Conservation (phyloP, 352 stramenopile genomes). For the Phytophthora capsici region DNA sequence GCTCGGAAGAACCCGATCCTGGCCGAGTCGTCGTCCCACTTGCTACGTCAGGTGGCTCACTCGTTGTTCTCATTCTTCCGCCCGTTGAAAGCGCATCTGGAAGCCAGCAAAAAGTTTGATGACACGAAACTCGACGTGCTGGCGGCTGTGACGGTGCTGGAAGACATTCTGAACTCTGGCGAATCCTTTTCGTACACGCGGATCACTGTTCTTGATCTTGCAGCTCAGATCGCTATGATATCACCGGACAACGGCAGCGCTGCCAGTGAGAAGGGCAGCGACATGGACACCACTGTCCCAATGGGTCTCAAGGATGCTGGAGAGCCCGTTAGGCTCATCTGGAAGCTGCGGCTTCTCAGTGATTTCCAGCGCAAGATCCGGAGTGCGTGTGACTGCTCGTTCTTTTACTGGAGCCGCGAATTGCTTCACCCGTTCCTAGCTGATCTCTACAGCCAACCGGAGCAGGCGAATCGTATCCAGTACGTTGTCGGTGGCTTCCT, state of each 20-base stretch:
- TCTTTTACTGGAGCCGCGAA: constrained; percentile 94
- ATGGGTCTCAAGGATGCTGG: constrained; percentile 69
- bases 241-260: constrained; percentile 53
- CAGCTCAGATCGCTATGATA: constrained; percentile 82
- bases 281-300: constrained; percentile 40
- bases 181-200: constrained; percentile 89
- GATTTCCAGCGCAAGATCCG: constrained; percentile 90
- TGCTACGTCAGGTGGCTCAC: constrained; percentile 82
- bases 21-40: constrained; percentile 71
- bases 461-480: constrained; percentile 86
- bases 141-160: constrained; percentile 82
- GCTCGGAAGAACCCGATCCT: constrained; percentile 86
- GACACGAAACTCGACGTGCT: constrained; percentile 89
- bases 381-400: constrained; percentile 90
- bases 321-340: constrained; percentile 83
- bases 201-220: constrained; percentile 81
- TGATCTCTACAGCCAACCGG: constrained; percentile 80
- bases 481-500: constrained; percentile 84
- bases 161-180: constrained; percentile 83
- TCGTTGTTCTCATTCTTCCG: constrained; percentile 84
- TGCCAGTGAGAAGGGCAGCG: constrained; percentile 46
- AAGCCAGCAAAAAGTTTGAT: constrained; percentile 88
- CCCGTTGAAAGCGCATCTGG: constrained; percentile 80
- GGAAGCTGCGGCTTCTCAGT: constrained; percentile 86
- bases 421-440: constrained; percentile 87